A percentile compares a stretch with the other conserved stretches of the same genome.
Evolutionary conservation across 176 grass and related monocot genomes (phyloP).

Genomic region (Cymbopogon citratus): DNA sequence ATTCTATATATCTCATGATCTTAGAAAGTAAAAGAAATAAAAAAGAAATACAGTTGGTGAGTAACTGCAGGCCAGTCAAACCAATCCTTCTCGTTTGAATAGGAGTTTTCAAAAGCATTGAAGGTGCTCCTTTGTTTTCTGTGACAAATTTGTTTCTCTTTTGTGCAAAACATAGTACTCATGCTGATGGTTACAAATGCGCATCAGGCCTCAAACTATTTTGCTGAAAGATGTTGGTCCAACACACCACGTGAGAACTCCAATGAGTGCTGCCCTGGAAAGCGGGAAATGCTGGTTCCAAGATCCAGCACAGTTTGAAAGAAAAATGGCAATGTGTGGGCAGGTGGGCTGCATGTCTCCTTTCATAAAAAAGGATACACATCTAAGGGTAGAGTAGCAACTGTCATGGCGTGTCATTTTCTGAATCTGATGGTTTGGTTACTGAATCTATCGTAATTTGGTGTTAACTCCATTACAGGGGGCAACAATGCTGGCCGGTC

Average conservation of each 20-base stretch:
- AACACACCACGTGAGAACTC: constrained; percentile 20
- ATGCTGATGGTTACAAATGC: background rate
- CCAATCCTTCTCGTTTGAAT: background rate
- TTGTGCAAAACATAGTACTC: background rate
- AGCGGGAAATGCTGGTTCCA: constrained; percentile 12
- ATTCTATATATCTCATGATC: background rate
- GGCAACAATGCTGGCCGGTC: background rate
- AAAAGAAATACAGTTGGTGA: background rate
- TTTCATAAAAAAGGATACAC: background rate
- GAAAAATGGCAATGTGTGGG: constrained; percentile 15
- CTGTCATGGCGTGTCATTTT: background rate
- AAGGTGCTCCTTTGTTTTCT: background rate
- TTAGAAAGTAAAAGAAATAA: background rate
- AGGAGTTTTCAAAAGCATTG: background rate
- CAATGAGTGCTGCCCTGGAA: constrained; percentile 10
- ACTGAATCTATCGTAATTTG: too few species aligned
- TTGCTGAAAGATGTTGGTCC: constrained; percentile 5
- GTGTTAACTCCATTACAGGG: background rate
- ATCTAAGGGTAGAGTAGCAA: background rate
- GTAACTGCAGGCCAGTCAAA: background rate
- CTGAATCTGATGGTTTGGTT: background rate
- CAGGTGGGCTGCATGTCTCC: background rate
- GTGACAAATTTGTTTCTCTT: background rate
- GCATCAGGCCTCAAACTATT: background rate
- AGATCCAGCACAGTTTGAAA: constrained; percentile 5